phyloP scores from a whole-genome alignment of 176 grass and related monocot genomes.

The Chloris gayana region DNA sequence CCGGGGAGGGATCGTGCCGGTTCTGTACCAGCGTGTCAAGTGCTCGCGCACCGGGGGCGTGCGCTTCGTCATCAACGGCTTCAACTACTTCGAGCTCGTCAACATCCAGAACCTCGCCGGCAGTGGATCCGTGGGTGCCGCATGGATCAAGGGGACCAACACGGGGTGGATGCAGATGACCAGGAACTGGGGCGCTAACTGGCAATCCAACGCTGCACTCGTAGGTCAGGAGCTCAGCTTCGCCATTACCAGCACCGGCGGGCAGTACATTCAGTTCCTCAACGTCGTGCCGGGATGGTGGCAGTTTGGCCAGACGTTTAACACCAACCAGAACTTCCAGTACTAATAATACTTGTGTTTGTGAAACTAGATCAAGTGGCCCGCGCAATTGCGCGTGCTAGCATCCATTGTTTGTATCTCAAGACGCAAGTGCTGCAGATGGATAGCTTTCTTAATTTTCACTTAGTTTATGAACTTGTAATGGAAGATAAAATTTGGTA shows the following conservation, averaged over 20 bases:
- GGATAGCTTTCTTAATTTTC: no score
- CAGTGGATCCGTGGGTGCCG: conserved; percentile 31
- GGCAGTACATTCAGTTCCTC: conserved; percentile 43
- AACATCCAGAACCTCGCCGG: conserved; percentile 63
- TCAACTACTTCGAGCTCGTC: conserved; percentile 52
- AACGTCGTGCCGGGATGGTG: conserved; percentile 41
- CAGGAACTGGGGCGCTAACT: conserved; percentile 69
- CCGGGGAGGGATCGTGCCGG: conserved; percentile 53
- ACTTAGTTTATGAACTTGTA: no score
- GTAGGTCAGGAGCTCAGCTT: conserved; percentile 54
- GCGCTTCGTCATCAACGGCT: conserved; percentile 45
- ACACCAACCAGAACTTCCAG: conserved; percentile 46
- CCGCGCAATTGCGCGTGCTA: no score
- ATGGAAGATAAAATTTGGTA: no score
- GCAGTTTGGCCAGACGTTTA: conserved; percentile 59
- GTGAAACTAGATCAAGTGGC: no score
- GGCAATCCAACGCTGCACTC: conserved; percentile 27
- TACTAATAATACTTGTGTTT: no score
- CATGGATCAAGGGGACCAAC: conserved; percentile 31
- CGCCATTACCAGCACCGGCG: conserved; percentile 46
- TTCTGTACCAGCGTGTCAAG: conserved; percentile 52
- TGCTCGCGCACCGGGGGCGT: conserved; percentile 54
- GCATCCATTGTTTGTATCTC: no score
- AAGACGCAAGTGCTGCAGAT: no score
- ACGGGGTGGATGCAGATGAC: conserved; percentile 45